These are phyloP conservation scores for Talaromyces adpressus DNA, from an alignment of 495 filamentous ascomycete species.

Conservation along the genomic window DNA sequence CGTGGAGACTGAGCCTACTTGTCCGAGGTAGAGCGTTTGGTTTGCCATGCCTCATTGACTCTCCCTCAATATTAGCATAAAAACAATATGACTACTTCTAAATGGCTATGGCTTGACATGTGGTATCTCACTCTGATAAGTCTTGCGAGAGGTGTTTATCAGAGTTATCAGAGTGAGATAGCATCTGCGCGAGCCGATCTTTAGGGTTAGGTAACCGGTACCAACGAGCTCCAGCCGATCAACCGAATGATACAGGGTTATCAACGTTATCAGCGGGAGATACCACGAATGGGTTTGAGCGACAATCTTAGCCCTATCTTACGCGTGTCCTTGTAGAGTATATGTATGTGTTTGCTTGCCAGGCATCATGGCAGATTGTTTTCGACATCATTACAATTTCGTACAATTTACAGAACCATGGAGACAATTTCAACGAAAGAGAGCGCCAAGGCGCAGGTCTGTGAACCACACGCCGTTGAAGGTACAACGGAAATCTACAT, in stretches of 20 bases:
- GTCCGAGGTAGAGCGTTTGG: constrained; percentile 1
- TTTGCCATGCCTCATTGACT: constrained; percentile 6
- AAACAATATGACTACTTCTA: too few species aligned
- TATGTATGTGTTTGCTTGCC: constrained; percentile 1
- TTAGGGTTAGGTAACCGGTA: too few species aligned
- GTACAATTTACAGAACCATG: neutral
- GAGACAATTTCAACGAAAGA: constrained; percentile 1
- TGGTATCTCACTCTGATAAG: neutral
- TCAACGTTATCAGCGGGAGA: constrained; percentile 5
- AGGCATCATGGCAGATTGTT: constrained; percentile 2
- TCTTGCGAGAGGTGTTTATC: too few species aligned
- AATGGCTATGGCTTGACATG: neutral
- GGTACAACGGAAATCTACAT: constrained; percentile 9
- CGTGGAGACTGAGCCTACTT: constrained; percentile 1
- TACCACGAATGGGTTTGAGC: neutral
- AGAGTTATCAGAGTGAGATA: too few species aligned
- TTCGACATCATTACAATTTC: constrained; percentile 6
- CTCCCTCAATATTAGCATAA: neutral
- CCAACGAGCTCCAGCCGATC: neutral
- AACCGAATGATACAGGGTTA: constrained; percentile 1
- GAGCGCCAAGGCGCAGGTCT: constrained; percentile 1
- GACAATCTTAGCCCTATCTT: neutral
- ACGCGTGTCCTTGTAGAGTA: neutral
- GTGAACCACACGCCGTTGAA: too few species aligned
- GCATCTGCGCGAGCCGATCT: neutral